phyloP scores from a whole-genome alignment of 495 filamentous ascomycete species.

The Lasiosphaeria hispida region DNA sequence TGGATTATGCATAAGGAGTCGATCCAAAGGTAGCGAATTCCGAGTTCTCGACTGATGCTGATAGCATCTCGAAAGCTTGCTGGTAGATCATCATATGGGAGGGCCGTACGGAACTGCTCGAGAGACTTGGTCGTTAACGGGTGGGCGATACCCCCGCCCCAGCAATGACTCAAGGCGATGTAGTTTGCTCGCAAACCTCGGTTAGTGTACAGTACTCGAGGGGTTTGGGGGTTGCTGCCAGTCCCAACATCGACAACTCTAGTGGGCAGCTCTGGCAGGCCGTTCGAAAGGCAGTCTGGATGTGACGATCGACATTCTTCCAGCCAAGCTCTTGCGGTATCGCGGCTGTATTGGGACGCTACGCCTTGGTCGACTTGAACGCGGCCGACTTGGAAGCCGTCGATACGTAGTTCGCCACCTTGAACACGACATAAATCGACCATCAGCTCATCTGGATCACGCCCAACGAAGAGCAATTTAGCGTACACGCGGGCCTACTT shows the following conservation, averaged over 20 bases:
- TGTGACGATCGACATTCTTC: not conserved
- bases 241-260: constrained; percentile 7
- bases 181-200: not conserved
- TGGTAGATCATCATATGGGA: not conserved
- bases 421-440: not conserved
- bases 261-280: constrained; percentile 1
- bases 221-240: not conserved
- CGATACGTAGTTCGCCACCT: not conserved
- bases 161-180: constrained; percentile 14
- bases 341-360: not conserved
- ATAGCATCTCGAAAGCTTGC: constrained; percentile 7
- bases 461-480: too few relatives aligned
- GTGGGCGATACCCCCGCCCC: not conserved
- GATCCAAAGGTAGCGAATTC: constrained; percentile 11
- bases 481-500: not conserved
- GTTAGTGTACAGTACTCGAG: not conserved
- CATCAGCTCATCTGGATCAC: not conserved
- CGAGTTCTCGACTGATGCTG: not conserved
- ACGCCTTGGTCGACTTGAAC: not conserved
- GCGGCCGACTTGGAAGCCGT: not conserved
- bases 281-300: not conserved
- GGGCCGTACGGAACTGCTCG: not conserved
- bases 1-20: constrained; percentile 2
- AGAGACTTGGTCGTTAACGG: not conserved
- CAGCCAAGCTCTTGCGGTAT: constrained; percentile 3